Conservation (phyloP, 1,284 basidiomycete species). For the Microbotryomycetes sp. region DNA sequence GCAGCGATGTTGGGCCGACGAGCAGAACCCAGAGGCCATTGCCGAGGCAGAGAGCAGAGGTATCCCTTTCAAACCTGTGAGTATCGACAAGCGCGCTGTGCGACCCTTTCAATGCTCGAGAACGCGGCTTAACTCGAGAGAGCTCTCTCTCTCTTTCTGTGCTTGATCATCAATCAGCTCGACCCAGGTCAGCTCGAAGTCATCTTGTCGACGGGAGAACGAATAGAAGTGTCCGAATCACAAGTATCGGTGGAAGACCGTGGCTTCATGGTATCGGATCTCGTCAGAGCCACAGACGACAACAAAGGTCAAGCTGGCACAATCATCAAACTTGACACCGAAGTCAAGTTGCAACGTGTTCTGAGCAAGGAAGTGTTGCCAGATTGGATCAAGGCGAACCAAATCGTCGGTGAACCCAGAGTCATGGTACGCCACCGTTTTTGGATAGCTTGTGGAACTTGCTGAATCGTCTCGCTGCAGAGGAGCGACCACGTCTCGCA, state of each 20-base stretch:
- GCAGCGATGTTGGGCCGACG: slow-evolving; percentile 31
- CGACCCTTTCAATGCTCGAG: too few relatives aligned
- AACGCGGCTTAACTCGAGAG: neutral
- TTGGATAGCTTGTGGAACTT: slow-evolving; percentile 6
- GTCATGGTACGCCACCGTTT: neutral
- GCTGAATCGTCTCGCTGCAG: slow-evolving; percentile 49
- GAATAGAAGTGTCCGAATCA: slow-evolving; percentile 51
- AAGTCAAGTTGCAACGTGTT: slow-evolving; percentile 64
- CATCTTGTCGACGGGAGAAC: slow-evolving; percentile 16
- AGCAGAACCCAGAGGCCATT: slow-evolving; percentile 20
- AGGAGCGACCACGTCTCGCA: slow-evolving; percentile 73
- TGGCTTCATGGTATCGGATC: slow-evolving; percentile 66
- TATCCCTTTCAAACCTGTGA: slow-evolving; percentile 19
- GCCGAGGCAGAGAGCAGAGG: slow-evolving; percentile 14
- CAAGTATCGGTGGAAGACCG: slow-evolving; percentile 64
- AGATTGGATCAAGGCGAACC: slow-evolving; percentile 40
- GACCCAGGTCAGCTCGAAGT: slow-evolving; percentile 54
- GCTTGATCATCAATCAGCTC: slow-evolving; percentile 7
- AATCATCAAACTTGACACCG: slow-evolving; percentile 56
- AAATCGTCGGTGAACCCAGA: neutral
- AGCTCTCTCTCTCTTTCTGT: neutral
- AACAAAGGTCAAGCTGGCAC: slow-evolving; percentile 68
- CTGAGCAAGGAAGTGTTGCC: slow-evolving; percentile 58
- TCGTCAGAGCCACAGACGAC: slow-evolving; percentile 66
- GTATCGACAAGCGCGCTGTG: neutral